A percentile compares a stretch with the other conserved stretches of the same genome.
phyloP scores from a whole-genome alignment of 768 basidiomycete species.

The Omphalotus guepiniiformis region DNA sequence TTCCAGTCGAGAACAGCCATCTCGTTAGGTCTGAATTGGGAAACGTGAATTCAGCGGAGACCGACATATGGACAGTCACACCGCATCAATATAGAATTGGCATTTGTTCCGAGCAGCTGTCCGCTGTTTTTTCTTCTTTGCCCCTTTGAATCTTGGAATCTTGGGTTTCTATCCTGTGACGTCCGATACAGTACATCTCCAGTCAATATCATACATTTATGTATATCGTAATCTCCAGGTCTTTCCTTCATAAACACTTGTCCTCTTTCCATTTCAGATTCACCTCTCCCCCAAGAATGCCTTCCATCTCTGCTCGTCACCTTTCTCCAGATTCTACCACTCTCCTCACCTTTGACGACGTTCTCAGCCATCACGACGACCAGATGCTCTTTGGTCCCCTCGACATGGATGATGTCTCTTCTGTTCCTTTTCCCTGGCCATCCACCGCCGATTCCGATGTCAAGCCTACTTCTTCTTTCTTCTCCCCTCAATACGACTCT shows the following conservation, averaged over 20 bases:
- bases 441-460: conserved; percentile 34
- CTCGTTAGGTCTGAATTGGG: conserved; percentile 1
- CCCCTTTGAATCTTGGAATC: conserved; percentile 5
- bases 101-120: no score
- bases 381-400: conserved; percentile 56
- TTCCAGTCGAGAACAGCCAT: conserved; percentile 6
- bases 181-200: conserved; percentile 24
- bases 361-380: conserved; percentile 32
- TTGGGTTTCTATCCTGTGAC: conserved; percentile 21
- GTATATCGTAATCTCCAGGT: conserved; percentile 4
- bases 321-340: conserved; percentile 20
- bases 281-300: conserved; percentile 34
- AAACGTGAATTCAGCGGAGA: conserved; percentile 1
- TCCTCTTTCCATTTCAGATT: conserved; percentile 21
- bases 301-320: conserved; percentile 33
- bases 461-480: conserved; percentile 36
- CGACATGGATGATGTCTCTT: conserved; percentile 47
- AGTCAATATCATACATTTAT: background rate
- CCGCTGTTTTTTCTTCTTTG: background rate
- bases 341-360: conserved; percentile 34
- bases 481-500: conserved; percentile 35
- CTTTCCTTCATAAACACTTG: conserved; percentile 10
- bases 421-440: conserved; percentile 34
- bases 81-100: conserved; percentile 8
- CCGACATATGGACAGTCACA: conserved; percentile 8